These are phyloP conservation scores for Dactylis glomerata DNA, from an alignment of 176 grass and related monocot species.

Conservation along the genomic window DNA sequence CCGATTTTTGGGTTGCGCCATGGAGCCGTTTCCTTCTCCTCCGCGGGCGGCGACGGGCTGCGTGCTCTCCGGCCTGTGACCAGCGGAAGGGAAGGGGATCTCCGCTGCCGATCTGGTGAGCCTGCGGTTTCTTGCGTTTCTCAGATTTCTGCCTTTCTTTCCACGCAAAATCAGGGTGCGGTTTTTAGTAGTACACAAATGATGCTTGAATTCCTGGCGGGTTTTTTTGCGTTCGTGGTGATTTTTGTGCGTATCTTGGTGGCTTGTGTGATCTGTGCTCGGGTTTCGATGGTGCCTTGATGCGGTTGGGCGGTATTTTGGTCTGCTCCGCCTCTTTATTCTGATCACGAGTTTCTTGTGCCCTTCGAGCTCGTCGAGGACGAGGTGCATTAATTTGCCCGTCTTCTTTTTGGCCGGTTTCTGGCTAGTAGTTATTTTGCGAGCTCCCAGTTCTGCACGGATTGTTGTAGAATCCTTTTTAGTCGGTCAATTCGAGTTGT, in stretches of 20 bases:
- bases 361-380: conserved; percentile 23
- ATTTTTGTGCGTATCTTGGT: neutral
- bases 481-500: neutral
- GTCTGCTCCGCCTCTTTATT: conserved; percentile 40
- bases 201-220: neutral
- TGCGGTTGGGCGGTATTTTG: conserved; percentile 32
- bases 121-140: neutral
- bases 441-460: neutral
- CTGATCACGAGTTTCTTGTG: conserved; percentile 55
- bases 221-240: neutral
- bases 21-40: neutral
- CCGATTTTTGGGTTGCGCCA: neutral
- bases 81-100: conserved; percentile 16
- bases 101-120: conserved; percentile 39
- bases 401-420: neutral
- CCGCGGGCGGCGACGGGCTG: neutral
- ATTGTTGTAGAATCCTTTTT: neutral
- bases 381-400: neutral
- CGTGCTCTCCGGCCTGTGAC: conserved; percentile 9
- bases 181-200: neutral
- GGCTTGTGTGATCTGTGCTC: conserved; percentile 20
- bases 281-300: neutral
- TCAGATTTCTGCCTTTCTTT: neutral
- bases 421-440: conserved; percentile 1
- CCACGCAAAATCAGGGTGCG: neutral